A percentile compares a stretch with the other conserved stretches of the same genome.
These are phyloP conservation scores for Syncephalastrum contaminatum DNA, from an alignment of 371 early-diverging fungal species.

Conservation along the genomic window DNA sequence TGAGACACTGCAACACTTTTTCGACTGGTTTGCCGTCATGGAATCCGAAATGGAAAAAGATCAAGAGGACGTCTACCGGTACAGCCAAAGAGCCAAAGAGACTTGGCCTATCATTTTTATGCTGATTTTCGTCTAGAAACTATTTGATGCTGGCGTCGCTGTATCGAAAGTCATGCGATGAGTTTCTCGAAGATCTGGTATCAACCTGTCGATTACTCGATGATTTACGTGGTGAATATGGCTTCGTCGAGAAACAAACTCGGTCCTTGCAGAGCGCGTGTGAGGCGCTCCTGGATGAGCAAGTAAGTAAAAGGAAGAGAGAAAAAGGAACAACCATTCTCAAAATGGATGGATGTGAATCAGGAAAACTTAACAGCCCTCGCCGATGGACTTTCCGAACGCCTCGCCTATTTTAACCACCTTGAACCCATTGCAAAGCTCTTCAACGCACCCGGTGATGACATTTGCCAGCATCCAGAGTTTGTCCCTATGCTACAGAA, in stretches of 20 bases:
- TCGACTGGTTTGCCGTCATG: conserved; percentile 84
- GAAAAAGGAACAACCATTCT: too few species aligned
- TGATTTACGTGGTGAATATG: conserved; percentile 64
- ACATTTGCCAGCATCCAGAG: conserved; percentile 69
- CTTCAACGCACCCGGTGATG: conserved; percentile 81
- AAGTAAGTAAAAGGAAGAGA: conserved; percentile 30
- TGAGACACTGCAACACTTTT: conserved; percentile 84
- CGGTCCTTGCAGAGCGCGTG: conserved; percentile 76
- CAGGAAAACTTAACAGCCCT: conserved; percentile 63
- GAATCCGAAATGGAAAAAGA: conserved; percentile 82
- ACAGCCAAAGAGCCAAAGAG: conserved; percentile 3
- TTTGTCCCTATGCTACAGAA: conserved; percentile 79
- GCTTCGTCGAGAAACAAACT: conserved; percentile 74
- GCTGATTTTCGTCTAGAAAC: conserved; percentile 27
- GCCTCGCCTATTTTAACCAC: conserved; percentile 77
- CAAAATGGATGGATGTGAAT: not conserved
- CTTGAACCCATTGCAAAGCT: conserved; percentile 77
- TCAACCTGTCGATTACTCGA: conserved; percentile 54
- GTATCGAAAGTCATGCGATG: conserved; percentile 54
- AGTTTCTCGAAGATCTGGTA: conserved; percentile 59
- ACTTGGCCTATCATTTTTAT: not conserved
- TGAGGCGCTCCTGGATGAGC: conserved; percentile 72
- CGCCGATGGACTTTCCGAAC: conserved; percentile 61
- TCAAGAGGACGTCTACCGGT: conserved; percentile 82
- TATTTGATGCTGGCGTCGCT: conserved; percentile 50